phyloP scores from a whole-genome alignment of 805 yeast genomes.

The Spathaspora sp. region DNA sequence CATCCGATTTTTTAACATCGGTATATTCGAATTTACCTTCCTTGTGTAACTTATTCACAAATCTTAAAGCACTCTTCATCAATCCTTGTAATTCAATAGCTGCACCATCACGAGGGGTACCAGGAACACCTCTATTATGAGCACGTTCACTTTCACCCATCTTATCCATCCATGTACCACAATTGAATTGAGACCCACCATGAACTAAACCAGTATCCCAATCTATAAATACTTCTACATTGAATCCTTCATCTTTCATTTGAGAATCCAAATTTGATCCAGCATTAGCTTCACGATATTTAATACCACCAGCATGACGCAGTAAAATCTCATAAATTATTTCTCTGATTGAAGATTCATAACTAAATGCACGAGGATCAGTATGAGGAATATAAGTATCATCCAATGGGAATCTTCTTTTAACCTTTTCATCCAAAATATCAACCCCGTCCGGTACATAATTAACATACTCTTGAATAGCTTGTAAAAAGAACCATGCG shows the following conservation, averaged over 20 bases:
- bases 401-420: slow-evolving; percentile 84
- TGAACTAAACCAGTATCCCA: slow-evolving; percentile 85
- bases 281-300: slow-evolving; percentile 92
- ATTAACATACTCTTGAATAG: slow-evolving; percentile 77
- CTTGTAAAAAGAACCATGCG: slow-evolving; percentile 89
- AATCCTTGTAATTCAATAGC: slow-evolving; percentile 90
- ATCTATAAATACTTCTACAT: slow-evolving; percentile 75
- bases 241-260: slow-evolving; percentile 90
- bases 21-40: slow-evolving; percentile 55
- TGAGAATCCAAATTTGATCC: slow-evolving; percentile 86
- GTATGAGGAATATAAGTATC: slow-evolving; percentile 70
- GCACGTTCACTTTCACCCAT: slow-evolving; percentile 94
- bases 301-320: slow-evolving; percentile 88
- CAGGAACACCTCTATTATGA: slow-evolving; percentile 86
- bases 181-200: slow-evolving; percentile 90
- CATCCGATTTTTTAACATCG: slow-evolving; percentile 57
- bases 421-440: slow-evolving; percentile 67
- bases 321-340: slow-evolving; percentile 74
- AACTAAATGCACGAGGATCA: slow-evolving; percentile 72
- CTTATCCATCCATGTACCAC: slow-evolving; percentile 99
- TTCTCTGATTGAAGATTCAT: slow-evolving; percentile 68
- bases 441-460: slow-evolving; percentile 65
- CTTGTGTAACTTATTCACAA: slow-evolving; percentile 58
- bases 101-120: slow-evolving; percentile 97
- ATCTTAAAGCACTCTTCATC: slow-evolving; percentile 78